phyloP scores from a whole-genome alignment of 139 green algal species.

The Ostreobium quekettii region DNA sequence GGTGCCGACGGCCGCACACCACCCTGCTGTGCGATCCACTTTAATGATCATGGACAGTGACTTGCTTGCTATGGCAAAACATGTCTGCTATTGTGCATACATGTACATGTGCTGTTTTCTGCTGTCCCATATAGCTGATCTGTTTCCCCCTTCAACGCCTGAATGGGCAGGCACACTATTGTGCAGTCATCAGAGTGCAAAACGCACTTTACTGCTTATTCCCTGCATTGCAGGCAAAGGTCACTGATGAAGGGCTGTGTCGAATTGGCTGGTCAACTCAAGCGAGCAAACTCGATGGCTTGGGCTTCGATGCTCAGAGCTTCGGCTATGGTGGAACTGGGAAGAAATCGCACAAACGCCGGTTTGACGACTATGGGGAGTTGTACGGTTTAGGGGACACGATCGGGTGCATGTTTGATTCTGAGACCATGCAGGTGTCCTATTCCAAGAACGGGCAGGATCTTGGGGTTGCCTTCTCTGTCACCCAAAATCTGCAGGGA shows the following conservation, averaged over 20 bases:
- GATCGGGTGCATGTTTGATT: conserved; percentile 56
- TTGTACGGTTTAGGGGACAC: conserved; percentile 37
- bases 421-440: conserved; percentile 24
- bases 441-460: conserved; percentile 56
- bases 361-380: conserved; percentile 65
- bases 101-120: not conserved
- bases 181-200: too few relatives aligned
- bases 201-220: too few relatives aligned
- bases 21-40: too few relatives aligned
- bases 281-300: conserved; percentile 41
- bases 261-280: conserved; percentile 60
- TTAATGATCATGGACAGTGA: conserved; percentile 46
- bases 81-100: not conserved
- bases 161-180: too few relatives aligned
- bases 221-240: conserved; percentile 25
- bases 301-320: conserved; percentile 50
- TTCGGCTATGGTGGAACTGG: conserved; percentile 68
- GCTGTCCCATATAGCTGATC: too few relatives aligned
- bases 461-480: conserved; percentile 49
- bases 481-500: conserved; percentile 36
- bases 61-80: not conserved
- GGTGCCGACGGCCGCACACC: too few relatives aligned
- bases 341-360: conserved; percentile 52
- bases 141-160: too few relatives aligned
- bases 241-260: conserved; percentile 61